Evolutionary conservation across 495 filamentous ascomycete species (phyloP), one percentile per base, ranked within the genome.

Genomic region (Penicillium maclennaniae): DNA sequence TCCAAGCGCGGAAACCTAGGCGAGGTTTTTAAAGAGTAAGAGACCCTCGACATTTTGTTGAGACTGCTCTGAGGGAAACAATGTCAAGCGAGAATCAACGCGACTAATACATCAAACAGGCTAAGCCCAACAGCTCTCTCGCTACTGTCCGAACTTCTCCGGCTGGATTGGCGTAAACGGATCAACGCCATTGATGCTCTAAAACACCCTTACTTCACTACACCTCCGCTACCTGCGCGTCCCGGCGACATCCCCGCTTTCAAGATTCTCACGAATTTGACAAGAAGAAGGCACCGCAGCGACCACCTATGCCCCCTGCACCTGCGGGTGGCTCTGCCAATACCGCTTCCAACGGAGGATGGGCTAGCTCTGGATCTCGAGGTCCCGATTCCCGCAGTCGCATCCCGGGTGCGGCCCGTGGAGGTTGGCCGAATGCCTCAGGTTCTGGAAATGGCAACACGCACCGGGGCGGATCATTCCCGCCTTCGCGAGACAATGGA

Each of bases 221-320:
- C 75, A 16, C 68, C 78, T 4, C 95, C 93, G 17, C 76, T 83
- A n/a, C 95, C 93, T 9, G 84, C 91, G 16, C 78, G 76, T 46
- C 87, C 92, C 4, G 82, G 84, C 53, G 92, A 97, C 31, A 72
- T 99, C 19, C 93, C 19, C 79, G 74, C 16, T 97, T 95, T 58
- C 87, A 93, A 56, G 95, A 97, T 56, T 96, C 90, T 16, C 93
- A 99, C 71, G 93, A 99, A 69, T 75, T 97, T 19, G 93, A 99
- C 62, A 84, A 93, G 31, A 82, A 91, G 51, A 92, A 90, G 66
- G 88, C 91, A 34, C 31, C 31, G 4, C 62, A 86, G 92, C 54
- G 83, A 86, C 54, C 82, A 92, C 83, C 82, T 15, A 76, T 90
- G 43, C 92, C 93, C 21, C 93, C 93, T 16, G 92, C 91, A 17